Conservation (phyloP, 306 rosid genomes). For the Echinosophora koreensis region DNA sequence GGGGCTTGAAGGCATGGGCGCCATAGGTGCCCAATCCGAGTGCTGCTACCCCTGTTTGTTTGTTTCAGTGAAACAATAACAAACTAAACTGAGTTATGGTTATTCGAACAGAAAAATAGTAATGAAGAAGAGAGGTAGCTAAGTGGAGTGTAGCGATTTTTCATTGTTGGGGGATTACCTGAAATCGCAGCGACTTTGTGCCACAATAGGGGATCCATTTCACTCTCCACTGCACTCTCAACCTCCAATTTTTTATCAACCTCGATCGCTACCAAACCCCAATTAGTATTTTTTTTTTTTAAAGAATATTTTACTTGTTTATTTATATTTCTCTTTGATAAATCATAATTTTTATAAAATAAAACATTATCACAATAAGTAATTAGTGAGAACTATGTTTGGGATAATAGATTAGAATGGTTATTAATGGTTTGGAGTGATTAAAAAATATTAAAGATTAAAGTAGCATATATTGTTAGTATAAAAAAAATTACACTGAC, state of each 20-base stretch:
- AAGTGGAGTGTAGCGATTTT: background rate
- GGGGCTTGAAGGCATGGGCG: constrained; percentile 86
- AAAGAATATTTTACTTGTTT: too few relatives aligned
- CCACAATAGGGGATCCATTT: constrained; percentile 79
- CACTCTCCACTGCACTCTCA: background rate
- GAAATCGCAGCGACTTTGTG: constrained; percentile 92
- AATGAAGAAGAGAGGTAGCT: background rate
- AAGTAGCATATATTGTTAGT: too few relatives aligned
- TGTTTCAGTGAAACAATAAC: constrained; percentile 45
- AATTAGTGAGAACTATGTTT: too few relatives aligned
- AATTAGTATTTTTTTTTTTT: too few relatives aligned
- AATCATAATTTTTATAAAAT: too few relatives aligned
- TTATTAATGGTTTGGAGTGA: too few relatives aligned
- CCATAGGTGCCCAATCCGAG: constrained; percentile 94
- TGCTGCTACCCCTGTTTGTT: constrained; percentile 88
- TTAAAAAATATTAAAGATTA: too few relatives aligned
- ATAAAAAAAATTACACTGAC: too few relatives aligned
- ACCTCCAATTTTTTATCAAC: background rate
- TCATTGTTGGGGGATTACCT: constrained; percentile 48
- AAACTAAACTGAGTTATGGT: background rate
- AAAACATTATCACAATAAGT: too few relatives aligned
- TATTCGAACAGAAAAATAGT: background rate
- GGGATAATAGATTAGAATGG: too few relatives aligned
- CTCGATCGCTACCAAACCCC: too few relatives aligned
- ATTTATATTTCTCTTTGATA: too few relatives aligned